Conservation (phyloP, 371 early-diverging fungal genomes). For the Syncephalastrum monosporum region DNA sequence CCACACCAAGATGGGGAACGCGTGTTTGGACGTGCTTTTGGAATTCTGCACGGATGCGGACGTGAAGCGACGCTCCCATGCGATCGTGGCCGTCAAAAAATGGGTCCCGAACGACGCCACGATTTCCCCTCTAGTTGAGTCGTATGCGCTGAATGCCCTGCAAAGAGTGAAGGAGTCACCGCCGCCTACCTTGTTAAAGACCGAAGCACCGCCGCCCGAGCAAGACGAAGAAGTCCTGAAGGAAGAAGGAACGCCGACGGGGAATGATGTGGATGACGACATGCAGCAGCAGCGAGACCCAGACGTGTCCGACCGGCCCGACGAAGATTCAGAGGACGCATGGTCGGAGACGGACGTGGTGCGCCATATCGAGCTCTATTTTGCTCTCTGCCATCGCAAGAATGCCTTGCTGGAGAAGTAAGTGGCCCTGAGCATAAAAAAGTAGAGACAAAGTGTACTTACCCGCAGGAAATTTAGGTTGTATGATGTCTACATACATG, state of each 20-base stretch:
- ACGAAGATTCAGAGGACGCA: conserved; percentile 10
- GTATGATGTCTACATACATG: conserved; percentile 52
- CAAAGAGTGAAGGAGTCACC: conserved; percentile 30
- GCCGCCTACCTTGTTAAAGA: conserved; percentile 12
- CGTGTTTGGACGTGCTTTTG: conserved; percentile 35
- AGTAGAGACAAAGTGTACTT: not conserved
- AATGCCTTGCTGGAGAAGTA: conserved; percentile 41
- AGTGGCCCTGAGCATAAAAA: conserved; percentile 16
- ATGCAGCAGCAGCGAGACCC: conserved; percentile 1
- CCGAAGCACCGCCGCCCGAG: not conserved
- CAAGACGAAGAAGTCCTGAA: conserved; percentile 13
- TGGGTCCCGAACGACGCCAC: conserved; percentile 60
- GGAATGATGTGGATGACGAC: conserved; percentile 5
- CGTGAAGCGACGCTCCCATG: conserved; percentile 43
- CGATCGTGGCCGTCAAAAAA: conserved; percentile 62
- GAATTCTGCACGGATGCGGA: conserved; percentile 35
- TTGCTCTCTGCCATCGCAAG: conserved; percentile 40
- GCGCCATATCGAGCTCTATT: conserved; percentile 43
- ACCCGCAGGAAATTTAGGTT: conserved; percentile 35
- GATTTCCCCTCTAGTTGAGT: conserved; percentile 48
- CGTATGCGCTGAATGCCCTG: conserved; percentile 49
- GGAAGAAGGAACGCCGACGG: not conserved
- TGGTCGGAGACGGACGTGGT: conserved; percentile 42
- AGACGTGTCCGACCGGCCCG: conserved; percentile 3
- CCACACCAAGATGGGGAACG: conserved; percentile 27